These are phyloP conservation scores for Capronia coronata DNA, from an alignment of 2,329 filamentous ascomycete genomes.

Conservation along the genomic window DNA sequence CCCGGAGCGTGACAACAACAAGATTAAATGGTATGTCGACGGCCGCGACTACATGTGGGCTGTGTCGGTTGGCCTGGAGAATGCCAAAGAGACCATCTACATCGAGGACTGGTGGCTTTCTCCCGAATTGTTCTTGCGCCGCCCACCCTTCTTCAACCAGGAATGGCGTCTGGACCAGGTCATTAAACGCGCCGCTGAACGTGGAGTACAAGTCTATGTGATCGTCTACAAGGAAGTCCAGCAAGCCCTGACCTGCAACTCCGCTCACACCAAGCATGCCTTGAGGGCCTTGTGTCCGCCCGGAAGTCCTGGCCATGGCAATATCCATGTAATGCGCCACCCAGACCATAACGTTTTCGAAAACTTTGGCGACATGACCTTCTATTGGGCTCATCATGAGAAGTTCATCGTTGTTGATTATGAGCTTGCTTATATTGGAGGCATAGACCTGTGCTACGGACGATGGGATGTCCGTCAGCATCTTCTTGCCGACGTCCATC, in stretches of 20 bases:
- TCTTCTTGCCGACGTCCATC: slow-evolving; percentile 78
- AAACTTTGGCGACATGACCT: slow-evolving; percentile 90
- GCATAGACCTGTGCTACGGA: slow-evolving; percentile 90
- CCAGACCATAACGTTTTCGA: slow-evolving; percentile 93
- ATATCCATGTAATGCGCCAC: slow-evolving; percentile 83
- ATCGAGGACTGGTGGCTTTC: slow-evolving; percentile 97
- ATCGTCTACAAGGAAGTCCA: slow-evolving; percentile 86
- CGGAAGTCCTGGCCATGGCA: slow-evolving; percentile 73
- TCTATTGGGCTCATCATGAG: slow-evolving; percentile 97
- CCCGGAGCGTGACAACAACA: slow-evolving; percentile 75
- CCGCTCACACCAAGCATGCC: slow-evolving; percentile 82
- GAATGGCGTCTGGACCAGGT: slow-evolving; percentile 82
- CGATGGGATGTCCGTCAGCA: slow-evolving; percentile 88
- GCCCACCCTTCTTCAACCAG: slow-evolving; percentile 74
- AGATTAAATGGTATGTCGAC: slow-evolving; percentile 96
- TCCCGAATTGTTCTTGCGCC: slow-evolving; percentile 62
- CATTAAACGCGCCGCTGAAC: slow-evolving; percentile 81
- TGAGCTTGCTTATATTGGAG: slow-evolving; percentile 82
- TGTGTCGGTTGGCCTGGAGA: slow-evolving; percentile 81
- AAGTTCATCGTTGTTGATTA: slow-evolving; percentile 97
- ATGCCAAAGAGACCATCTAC: slow-evolving; percentile 88
- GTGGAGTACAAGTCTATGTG: slow-evolving; percentile 89
- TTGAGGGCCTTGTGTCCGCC: slow-evolving; percentile 72
- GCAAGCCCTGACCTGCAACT: slow-evolving; percentile 83
- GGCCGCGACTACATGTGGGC: slow-evolving; percentile 94